A percentile compares a stretch with the other conserved stretches of the same genome.
phyloP scores from a whole-genome alignment of 2,329 filamentous ascomycete species.

The Aspergillus felis region DNA sequence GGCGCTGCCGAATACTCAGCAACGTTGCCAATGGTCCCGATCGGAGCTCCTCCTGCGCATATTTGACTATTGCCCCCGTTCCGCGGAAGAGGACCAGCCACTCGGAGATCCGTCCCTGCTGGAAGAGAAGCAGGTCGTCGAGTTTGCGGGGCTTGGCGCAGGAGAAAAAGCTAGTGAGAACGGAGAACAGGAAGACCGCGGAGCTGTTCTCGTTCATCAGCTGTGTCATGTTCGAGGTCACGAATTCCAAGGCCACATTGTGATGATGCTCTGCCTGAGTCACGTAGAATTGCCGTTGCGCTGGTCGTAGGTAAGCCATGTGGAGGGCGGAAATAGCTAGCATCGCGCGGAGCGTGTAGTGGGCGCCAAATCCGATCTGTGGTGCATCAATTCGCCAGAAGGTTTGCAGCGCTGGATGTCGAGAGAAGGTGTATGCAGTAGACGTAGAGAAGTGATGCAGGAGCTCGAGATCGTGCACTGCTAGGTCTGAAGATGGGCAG shows the following conservation, averaged over 20 bases:
- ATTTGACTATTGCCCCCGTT: conserved; percentile 30
- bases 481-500: conserved; percentile 5
- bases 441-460: conserved; percentile 52
- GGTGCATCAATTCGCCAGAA: conserved; percentile 49
- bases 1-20: conserved; percentile 5
- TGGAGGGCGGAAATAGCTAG: conserved; percentile 51
- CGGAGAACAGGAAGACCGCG: conserved; percentile 39
- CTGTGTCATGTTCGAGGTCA: conserved; percentile 30
- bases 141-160: conserved; percentile 33
- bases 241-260: conserved; percentile 27
- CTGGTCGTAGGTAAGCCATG: conserved; percentile 39
- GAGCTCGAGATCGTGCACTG: conserved; percentile 47
- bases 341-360: conserved; percentile 48
- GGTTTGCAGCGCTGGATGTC: conserved; percentile 39
- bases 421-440: conserved; percentile 47
- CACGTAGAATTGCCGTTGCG: conserved; percentile 37
- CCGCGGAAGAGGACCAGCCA: conserved; percentile 40
- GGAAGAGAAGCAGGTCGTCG: conserved; percentile 34
- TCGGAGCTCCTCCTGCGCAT: conserved; percentile 18
- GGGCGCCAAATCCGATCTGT: conserved; percentile 44
- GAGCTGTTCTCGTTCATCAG: conserved; percentile 32
- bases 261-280: conserved; percentile 37
- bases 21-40: conserved; percentile 11
- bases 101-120: conserved; percentile 31
- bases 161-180: conserved; percentile 35